Percentiles rank a stretch among this genome's conserved stretches.
Conservation (phyloP, 768 basidiomycete species). For the Pulveroboletus sp. region DNA sequence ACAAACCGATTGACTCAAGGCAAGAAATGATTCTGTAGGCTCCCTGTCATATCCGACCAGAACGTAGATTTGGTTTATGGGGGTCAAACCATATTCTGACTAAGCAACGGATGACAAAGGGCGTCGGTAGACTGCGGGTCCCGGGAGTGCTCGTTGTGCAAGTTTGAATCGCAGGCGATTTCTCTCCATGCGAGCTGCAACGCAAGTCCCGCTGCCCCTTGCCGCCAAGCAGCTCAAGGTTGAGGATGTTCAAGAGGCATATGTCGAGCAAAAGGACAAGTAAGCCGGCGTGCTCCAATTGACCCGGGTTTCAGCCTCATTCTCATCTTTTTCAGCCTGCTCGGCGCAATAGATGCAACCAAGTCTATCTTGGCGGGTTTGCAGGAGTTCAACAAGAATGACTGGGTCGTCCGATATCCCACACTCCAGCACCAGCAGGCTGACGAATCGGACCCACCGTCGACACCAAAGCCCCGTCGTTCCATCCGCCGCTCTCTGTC, state of each 20-base stretch:
- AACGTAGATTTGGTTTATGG: neutral
- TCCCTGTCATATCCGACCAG: constrained; percentile 1
- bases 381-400: constrained; percentile 74
- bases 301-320: neutral
- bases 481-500: constrained; percentile 67
- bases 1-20: neutral
- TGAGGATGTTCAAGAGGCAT: constrained; percentile 74
- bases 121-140: constrained; percentile 8
- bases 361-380: constrained; percentile 65
- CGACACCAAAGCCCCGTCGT: constrained; percentile 32
- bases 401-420: constrained; percentile 91
- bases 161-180: constrained; percentile 3
- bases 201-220: constrained; percentile 12
- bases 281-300: constrained; percentile 32
- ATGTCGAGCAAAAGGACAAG: constrained; percentile 73
- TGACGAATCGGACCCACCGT: constrained; percentile 24
- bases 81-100: too few relatives aligned
- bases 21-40: too few relatives aligned
- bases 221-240: constrained; percentile 40
- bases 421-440: constrained; percentile 50
- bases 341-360: constrained; percentile 73
- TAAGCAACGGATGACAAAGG: too few relatives aligned
- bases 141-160: too few relatives aligned
- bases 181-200: constrained; percentile 13
- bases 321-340: constrained; percentile 35